phyloP scores from a whole-genome alignment of 2,329 filamentous ascomycete species.

The Huntiella savannae region DNA sequence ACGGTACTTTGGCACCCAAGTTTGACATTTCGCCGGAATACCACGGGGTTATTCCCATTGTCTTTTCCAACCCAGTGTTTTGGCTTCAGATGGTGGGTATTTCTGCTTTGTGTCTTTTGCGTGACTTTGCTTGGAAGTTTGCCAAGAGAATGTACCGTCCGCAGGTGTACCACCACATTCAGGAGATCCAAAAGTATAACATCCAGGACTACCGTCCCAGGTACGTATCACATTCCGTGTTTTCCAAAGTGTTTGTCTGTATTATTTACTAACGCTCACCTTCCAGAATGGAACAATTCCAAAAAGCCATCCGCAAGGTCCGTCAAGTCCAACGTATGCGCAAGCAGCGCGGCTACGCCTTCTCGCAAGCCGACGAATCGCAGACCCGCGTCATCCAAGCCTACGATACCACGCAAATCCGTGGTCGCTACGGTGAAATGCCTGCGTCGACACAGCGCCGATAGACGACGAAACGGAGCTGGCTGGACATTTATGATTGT shows the following conservation, averaged over 20 bases:
- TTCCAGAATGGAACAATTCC: slow-evolving; percentile 91
- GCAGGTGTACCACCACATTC: slow-evolving; percentile 91
- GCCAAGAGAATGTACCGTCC: slow-evolving; percentile 93
- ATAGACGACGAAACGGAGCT: too few relatives aligned
- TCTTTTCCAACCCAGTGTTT: slow-evolving; percentile 70
- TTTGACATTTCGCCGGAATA: slow-evolving; percentile 69
- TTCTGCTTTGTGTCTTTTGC: slow-evolving; percentile 60
- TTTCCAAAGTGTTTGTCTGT: slow-evolving; percentile 6
- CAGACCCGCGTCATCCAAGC: slow-evolving; percentile 90
- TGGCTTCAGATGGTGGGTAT: slow-evolving; percentile 78
- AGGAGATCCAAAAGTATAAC: slow-evolving; percentile 99
- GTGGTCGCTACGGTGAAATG: slow-evolving; percentile 94
- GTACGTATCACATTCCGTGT: slow-evolving; percentile 28
- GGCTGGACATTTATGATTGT: too few relatives aligned
- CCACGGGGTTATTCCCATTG: slow-evolving; percentile 57
- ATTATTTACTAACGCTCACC: slow-evolving; percentile 7
- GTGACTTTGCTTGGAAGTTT: slow-evolving; percentile 96
- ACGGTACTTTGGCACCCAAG: slow-evolving; percentile 70
- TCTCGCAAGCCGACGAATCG: slow-evolving; percentile 91
- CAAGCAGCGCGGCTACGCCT: slow-evolving; percentile 95
- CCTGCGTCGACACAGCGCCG: slow-evolving; percentile 24
- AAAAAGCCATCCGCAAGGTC: slow-evolving; percentile 97
- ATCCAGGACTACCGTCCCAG: slow-evolving; percentile 95
- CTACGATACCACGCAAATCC: slow-evolving; percentile 85
- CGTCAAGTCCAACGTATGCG: slow-evolving; percentile 97